Evolutionary conservation across 441 rosid genomes (phyloP), one percentile per base, ranked within the genome.

Genomic region (Macaranga tanarius): DNA sequence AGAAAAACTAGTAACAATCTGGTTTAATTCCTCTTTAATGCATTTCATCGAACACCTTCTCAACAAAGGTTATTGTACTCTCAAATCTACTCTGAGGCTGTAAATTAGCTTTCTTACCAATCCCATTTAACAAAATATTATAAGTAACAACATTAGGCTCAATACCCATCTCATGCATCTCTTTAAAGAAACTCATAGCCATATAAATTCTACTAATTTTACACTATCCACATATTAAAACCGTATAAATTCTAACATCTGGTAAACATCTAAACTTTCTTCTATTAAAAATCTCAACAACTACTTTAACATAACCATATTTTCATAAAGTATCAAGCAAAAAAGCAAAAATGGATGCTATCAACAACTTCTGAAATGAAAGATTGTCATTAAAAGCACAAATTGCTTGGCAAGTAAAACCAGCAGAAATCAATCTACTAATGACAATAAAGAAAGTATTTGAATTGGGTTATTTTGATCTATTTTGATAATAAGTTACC

Each of bases 11-110:
- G 93, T 86, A 31, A 91, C 90, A 23, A 90, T 98, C n/a, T 0
- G 92, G 98, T 2, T 95, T 91, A 45, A 95, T 86, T 44, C 93
- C 90, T 84, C 90, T 80, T 2, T 71, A 71, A 6, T 75, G 86
- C 98, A 92, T 95, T 89, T 92, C 93, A 13, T 88, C 93, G 20
- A 95, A 88, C 86, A 95, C 76, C 60, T 84, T 90, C 82, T 95
- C 97, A 0, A 92, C 99, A 51, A 73, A 70, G 3, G 76, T 81
- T 47, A 91, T 76, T 5, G 87, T 87, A 77, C 85, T 84, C 74
- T 91, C 95, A 40, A 91, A 84, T 71, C 95, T 84, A 20, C 77
- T 81, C 0, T 84, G 90, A 0, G 97, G 97, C 0, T 89, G 95
- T 87, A 90, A 80, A 34, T 90, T 88, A 12, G 91, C 92, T 61